Base-by-base conservation (phyloP, 2,329 filamentous ascomycete species). In the Bipolaris victoriae region DNA sequence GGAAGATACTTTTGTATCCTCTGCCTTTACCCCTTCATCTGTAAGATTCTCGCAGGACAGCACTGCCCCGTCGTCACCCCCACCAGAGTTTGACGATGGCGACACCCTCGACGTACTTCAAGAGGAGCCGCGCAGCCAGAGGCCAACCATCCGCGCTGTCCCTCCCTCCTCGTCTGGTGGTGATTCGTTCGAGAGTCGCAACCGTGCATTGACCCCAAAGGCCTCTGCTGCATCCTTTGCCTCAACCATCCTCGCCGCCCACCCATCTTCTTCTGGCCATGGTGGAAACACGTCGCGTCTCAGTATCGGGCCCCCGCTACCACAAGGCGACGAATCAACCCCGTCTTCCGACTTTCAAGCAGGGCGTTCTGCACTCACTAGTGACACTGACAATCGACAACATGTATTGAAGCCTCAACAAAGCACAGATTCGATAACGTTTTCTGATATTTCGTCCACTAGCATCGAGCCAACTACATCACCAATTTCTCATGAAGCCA, bases 1-100 rank as follows among this genome's bases (percentile, higher is more conserved):
- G 52, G 70, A 72, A 43, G 76, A 77, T 53, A 77, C 75, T 43
- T 55, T 76, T 49, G 67, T 75, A 52, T 69, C 68, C 43, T 73
- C 75, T 36, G 71, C 70, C 3, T 72, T 75, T 52, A 71, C 76
- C 36, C 70, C 76, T 48, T 72, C 69, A 45, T 76, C 75, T 59
- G 68, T 68, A 60, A 66, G 76, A 51, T 77, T 74, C 63, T 78
- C 76, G 16, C 73, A 76, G 57, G 71, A 65, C 56, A 77, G 68
- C 64, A 77, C 76, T 58, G 68, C 76, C 66, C 73, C 74, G 60
- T 72, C 72, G 16, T 76, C 76, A 22, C 73, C 73, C 18, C 60
- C 69, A 39, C 67, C 71, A 26, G 66, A 73, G 44, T 65, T 69
- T 39, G 62, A 65, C 49, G 61, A 68, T 46, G 68, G 72, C 50